Evolutionary conservation across 2,329 filamentous ascomycete genomes (phyloP).

Genomic region (Phialophora expanda): DNA sequence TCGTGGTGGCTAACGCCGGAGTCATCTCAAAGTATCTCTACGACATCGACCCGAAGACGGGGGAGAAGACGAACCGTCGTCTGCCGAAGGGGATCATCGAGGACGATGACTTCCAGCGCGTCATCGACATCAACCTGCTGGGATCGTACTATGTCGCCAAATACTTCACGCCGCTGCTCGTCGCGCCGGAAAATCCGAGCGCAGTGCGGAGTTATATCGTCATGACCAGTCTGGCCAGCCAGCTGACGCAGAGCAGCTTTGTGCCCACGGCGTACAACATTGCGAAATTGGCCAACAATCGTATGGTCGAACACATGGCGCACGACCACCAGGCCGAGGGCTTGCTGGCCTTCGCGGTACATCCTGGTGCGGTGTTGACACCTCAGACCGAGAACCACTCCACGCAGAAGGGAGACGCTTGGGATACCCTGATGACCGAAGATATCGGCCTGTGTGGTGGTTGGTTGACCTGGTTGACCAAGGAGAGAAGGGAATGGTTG

Average conservation of each 20-base stretch:
- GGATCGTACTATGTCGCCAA: conserved; percentile 34
- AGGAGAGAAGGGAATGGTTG: conserved; percentile 36
- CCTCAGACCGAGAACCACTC: conserved; percentile 28
- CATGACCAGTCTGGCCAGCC: conserved; percentile 29
- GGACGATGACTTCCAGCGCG: conserved; percentile 32
- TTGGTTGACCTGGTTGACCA: conserved; percentile 40
- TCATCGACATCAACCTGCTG: conserved; percentile 32
- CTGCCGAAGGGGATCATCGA: conserved; percentile 31
- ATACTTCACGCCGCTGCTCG: conserved; percentile 30
- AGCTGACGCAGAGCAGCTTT: conserved; percentile 22
- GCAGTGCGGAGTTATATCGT: conserved; percentile 22
- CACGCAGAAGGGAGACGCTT: conserved; percentile 28
- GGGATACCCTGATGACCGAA: conserved; percentile 27
- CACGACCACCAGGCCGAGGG: conserved; percentile 25
- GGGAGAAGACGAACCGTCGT: conserved; percentile 25
- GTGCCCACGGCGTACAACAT: conserved; percentile 31
- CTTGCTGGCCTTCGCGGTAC: conserved; percentile 29
- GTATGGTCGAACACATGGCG: conserved; percentile 33
- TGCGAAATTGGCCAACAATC: conserved; percentile 28
- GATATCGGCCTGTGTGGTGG: conserved; percentile 40
- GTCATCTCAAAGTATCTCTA: conserved; percentile 34
- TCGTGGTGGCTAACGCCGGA: conserved; percentile 47
- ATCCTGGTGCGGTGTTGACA: conserved; percentile 33
- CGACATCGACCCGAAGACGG: conserved; percentile 33
- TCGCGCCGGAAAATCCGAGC: conserved; percentile 24